These are phyloP conservation scores for Neoscytalidium dimidiatum DNA, from an alignment of 2,329 filamentous ascomycete genomes.

Conservation along the genomic window DNA sequence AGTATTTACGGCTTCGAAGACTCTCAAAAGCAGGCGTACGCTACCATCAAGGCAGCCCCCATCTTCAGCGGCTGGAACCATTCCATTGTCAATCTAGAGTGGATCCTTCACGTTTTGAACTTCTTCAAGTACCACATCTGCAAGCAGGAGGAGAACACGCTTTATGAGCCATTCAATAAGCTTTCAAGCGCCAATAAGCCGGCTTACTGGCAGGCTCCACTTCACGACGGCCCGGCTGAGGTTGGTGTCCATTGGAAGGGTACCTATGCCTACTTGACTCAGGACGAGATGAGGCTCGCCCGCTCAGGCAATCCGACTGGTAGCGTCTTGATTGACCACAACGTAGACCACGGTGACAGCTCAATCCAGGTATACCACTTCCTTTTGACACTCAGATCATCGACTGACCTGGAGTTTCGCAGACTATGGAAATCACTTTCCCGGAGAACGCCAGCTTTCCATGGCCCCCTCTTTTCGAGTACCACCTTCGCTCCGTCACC, in stretches of 20 bases:
- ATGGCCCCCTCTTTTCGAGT: constrained; percentile 46
- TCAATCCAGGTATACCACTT: neutral
- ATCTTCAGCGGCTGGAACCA: constrained; percentile 25
- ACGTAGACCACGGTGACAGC: constrained; percentile 30
- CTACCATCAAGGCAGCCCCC: neutral
- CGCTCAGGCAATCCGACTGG: constrained; percentile 23
- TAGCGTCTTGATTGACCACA: constrained; percentile 28
- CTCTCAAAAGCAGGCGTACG: constrained; percentile 50
- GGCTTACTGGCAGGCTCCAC: constrained; percentile 42
- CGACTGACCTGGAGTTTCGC: neutral
- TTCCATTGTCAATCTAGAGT: constrained; percentile 46
- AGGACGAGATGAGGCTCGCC: constrained; percentile 29
- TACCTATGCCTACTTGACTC: constrained; percentile 47
- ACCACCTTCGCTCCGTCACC: constrained; percentile 38
- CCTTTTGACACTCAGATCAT: too few relatives aligned
- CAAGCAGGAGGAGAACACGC: constrained; percentile 35
- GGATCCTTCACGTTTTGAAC: constrained; percentile 51
- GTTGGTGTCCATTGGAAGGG: constrained; percentile 54
- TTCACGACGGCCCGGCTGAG: constrained; percentile 35
- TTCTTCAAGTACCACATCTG: constrained; percentile 57
- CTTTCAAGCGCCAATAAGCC: constrained; percentile 43
- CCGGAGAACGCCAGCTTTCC: constrained; percentile 23
- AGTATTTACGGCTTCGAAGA: constrained; percentile 38
- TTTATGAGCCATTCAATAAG: constrained; percentile 38
- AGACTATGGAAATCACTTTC: constrained; percentile 39